These are phyloP conservation scores for Calonectria multiphialidica DNA, from an alignment of 2,329 filamentous ascomycete genomes.

Conservation along the genomic window DNA sequence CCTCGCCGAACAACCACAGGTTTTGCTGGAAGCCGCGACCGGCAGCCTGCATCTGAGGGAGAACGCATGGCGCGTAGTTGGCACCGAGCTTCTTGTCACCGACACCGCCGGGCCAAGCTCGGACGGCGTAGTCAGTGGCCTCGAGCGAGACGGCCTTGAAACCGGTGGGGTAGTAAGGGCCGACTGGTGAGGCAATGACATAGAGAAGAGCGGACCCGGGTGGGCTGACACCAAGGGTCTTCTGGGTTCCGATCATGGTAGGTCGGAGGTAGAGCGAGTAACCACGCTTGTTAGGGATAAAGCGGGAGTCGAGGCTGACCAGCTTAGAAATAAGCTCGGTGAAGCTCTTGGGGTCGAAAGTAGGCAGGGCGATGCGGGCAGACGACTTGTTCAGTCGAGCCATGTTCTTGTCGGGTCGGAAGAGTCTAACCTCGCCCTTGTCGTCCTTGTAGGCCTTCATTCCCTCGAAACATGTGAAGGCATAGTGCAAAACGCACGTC, in stretches of 20 bases:
- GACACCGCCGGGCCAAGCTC: constrained; percentile 97
- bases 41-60: constrained; percentile 94
- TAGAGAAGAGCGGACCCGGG: constrained; percentile 93
- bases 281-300: constrained; percentile 87
- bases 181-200: constrained; percentile 95
- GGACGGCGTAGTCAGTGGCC: constrained; percentile 95
- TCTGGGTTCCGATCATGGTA: constrained; percentile 97
- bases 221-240: constrained; percentile 91
- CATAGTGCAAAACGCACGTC: constrained; percentile 98
- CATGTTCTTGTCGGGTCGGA: constrained; percentile 98
- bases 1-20: constrained; percentile 95
- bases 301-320: constrained; percentile 84
- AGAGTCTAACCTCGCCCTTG: constrained; percentile 82
- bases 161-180: constrained; percentile 97
- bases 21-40: constrained; percentile 97
- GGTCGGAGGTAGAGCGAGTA: constrained; percentile 97
- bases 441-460: constrained; percentile 99
- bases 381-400: constrained; percentile 91
- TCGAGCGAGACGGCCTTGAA: constrained; percentile 98
- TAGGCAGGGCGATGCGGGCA: constrained; percentile 91
- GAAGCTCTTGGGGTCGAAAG: constrained; percentile 79
- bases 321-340: constrained; percentile 87
- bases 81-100: constrained; percentile 98
- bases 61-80: constrained; percentile 98
- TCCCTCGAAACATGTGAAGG: constrained; percentile 97